These are phyloP conservation scores for Solanum sitiens DNA, from an alignment of 257 asterid species.

Conservation along the genomic window DNA sequence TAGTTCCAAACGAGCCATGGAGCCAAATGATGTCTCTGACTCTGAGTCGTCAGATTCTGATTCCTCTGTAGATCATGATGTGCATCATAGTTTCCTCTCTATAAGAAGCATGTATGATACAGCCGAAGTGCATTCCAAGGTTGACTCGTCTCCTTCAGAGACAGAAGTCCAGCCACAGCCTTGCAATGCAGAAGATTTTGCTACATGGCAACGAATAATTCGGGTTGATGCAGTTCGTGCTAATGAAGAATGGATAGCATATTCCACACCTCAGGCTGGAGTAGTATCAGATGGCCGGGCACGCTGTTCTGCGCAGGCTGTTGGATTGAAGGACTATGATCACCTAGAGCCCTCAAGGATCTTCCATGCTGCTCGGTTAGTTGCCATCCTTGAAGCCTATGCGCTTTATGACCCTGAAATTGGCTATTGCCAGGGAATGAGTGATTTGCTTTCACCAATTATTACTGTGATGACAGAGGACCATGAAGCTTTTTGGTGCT, in stretches of 20 bases:
- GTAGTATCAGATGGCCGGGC: slow-evolving; percentile 57
- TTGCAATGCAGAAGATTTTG: slow-evolving; percentile 47
- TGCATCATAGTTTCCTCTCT: slow-evolving; percentile 36
- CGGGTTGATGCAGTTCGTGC: slow-evolving; percentile 86
- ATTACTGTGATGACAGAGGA: slow-evolving; percentile 73
- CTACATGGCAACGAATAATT: slow-evolving; percentile 83
- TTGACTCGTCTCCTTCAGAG: slow-evolving; percentile 10
- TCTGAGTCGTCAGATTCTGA: slow-evolving; percentile 46
- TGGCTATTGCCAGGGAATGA: slow-evolving; percentile 98
- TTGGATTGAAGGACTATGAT: slow-evolving; percentile 65
- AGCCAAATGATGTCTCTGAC: slow-evolving; percentile 29
- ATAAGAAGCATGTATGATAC: slow-evolving; percentile 19
- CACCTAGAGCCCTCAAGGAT: slow-evolving; percentile 70
- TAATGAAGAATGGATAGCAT: slow-evolving; percentile 58
- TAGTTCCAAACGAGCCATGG: slow-evolving; percentile 18
- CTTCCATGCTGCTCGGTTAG: slow-evolving; percentile 78
- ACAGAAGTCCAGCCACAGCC: slow-evolving; percentile 18
- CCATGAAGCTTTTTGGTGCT: slow-evolving; percentile 77
- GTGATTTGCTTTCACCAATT: slow-evolving; percentile 85
- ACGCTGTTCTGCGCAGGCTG: slow-evolving; percentile 48
- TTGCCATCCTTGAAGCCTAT: slow-evolving; percentile 79
- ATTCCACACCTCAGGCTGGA: slow-evolving; percentile 63
- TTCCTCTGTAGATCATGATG: slow-evolving; percentile 52
- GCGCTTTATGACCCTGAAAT: slow-evolving; percentile 73
- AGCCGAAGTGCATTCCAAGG: slow-evolving; percentile 13